phyloP scores from a whole-genome alignment of 1,284 basidiomycete genomes.

The Boletus semigastroideus region DNA sequence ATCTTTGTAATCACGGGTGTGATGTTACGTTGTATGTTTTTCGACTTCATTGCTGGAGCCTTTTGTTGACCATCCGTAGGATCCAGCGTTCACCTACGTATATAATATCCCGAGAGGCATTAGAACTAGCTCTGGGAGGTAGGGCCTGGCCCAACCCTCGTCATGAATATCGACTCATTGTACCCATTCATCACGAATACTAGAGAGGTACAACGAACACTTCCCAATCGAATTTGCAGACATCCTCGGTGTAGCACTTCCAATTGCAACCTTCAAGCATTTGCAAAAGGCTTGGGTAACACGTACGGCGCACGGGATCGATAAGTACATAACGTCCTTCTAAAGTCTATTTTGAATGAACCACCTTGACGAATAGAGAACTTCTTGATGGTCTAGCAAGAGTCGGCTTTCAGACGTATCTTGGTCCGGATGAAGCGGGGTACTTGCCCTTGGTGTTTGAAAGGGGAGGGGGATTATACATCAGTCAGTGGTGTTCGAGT shows the following conservation, averaged over 20 bases:
- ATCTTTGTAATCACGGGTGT: constrained; percentile 16
- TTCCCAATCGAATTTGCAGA: constrained; percentile 30
- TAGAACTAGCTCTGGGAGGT: constrained; percentile 17
- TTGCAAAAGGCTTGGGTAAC: constrained; percentile 7
- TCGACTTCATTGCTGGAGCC: neutral
- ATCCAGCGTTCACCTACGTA: constrained; percentile 31
- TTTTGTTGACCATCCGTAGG: constrained; percentile 7
- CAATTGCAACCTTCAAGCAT: constrained; percentile 16
- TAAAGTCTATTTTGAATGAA: neutral
- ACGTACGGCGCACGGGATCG: constrained; percentile 16
- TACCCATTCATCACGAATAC: neutral
- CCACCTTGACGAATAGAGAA: constrained; percentile 20
- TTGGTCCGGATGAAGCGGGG: constrained; percentile 42
- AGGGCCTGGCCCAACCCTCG: neutral
- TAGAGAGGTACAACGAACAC: constrained; percentile 27
- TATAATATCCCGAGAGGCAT: constrained; percentile 20
- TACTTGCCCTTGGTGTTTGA: constrained; percentile 36
- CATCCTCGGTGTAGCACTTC: constrained; percentile 18
- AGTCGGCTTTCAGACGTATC: constrained; percentile 43
- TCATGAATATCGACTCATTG: constrained; percentile 1
- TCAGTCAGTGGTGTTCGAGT: constrained; percentile 27
- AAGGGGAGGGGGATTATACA: constrained; percentile 43
- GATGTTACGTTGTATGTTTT: constrained; percentile 27
- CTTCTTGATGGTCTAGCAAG: constrained; percentile 40
- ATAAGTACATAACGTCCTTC: constrained; percentile 17